Percentiles rank a stretch among this genome's conserved stretches.
phyloP scores from a whole-genome alignment of 2,329 filamentous ascomycete genomes.

The Colletotrichum chlorophyti region DNA sequence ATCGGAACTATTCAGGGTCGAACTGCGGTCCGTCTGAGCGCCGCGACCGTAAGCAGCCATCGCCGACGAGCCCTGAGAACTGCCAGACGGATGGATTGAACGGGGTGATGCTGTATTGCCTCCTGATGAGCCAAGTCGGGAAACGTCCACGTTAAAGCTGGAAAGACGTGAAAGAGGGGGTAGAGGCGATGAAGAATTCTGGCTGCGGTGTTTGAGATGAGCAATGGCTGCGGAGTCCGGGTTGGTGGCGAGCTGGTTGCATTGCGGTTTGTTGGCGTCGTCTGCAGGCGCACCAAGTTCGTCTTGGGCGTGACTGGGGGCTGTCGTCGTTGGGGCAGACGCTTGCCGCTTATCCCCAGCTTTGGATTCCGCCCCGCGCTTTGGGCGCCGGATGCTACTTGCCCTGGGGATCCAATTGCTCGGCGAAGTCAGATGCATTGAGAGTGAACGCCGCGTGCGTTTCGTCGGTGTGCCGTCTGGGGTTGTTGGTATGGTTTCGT shows the following conservation, averaged over 20 bases:
- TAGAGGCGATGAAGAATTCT: constrained; percentile 61
- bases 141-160: constrained; percentile 61
- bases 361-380: constrained; percentile 53
- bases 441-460: constrained; percentile 59
- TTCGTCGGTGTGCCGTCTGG: constrained; percentile 50
- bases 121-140: constrained; percentile 53
- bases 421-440: constrained; percentile 65
- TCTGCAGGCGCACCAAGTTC: constrained; percentile 24
- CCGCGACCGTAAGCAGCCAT: constrained; percentile 48
- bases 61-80: constrained; percentile 48
- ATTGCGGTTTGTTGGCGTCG: constrained; percentile 32
- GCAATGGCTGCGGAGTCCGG: constrained; percentile 36
- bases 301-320: constrained; percentile 37
- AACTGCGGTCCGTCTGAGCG: constrained; percentile 58
- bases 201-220: constrained; percentile 41
- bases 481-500: constrained; percentile 31
- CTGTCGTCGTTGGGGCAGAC: constrained; percentile 55
- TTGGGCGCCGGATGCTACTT: constrained; percentile 63
- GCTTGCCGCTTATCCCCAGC: constrained; percentile 56
- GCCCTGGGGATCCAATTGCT: constrained; percentile 62
- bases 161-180: constrained; percentile 61
- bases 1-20: constrained; percentile 74
- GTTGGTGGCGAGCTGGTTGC: constrained; percentile 37
- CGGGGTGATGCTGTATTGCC: constrained; percentile 43
- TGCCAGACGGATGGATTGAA: constrained; percentile 50